Evolutionary conservation across 2,329 filamentous ascomycete genomes (phyloP).

Genomic region (Botrytis elliptica): DNA sequence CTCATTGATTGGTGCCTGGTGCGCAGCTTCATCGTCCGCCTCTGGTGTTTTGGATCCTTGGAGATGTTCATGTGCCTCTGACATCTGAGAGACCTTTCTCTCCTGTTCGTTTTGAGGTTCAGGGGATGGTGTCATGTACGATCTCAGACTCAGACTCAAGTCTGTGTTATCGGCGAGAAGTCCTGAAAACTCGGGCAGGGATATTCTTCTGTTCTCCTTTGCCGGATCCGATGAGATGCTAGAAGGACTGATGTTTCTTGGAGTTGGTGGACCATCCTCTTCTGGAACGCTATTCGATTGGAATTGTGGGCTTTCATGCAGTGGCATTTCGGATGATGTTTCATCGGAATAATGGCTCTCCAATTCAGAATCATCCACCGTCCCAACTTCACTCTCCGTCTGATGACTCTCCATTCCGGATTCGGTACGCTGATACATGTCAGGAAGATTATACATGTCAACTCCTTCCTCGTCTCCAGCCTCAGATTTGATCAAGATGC

Average conservation of each 20-base stretch:
- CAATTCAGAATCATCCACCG: slow-evolving; percentile 28
- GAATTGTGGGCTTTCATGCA: slow-evolving; percentile 29
- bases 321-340: slow-evolving; percentile 24
- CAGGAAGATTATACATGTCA: slow-evolving; percentile 66
- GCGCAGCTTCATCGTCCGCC: neutral
- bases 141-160: slow-evolving; percentile 53
- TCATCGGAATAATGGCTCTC: slow-evolving; percentile 54
- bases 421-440: slow-evolving; percentile 59
- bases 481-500: slow-evolving; percentile 66
- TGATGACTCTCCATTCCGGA: slow-evolving; percentile 40
- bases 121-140: slow-evolving; percentile 52
- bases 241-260: slow-evolving; percentile 47
- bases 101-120: slow-evolving; percentile 31
- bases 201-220: slow-evolving; percentile 29
- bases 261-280: slow-evolving; percentile 52
- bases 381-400: slow-evolving; percentile 7
- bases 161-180: slow-evolving; percentile 50
- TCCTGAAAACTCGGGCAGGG: slow-evolving; percentile 49
- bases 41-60: slow-evolving; percentile 18
- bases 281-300: slow-evolving; percentile 40
- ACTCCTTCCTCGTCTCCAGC: slow-evolving; percentile 53
- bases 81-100: slow-evolving; percentile 29
- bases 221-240: slow-evolving; percentile 25
- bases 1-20: neutral
- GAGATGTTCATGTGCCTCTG: slow-evolving; percentile 29